A percentile compares a stretch with the other conserved stretches of the same genome.
phyloP scores from a whole-genome alignment of 306 rosid species.

The Vigna radiata region DNA sequence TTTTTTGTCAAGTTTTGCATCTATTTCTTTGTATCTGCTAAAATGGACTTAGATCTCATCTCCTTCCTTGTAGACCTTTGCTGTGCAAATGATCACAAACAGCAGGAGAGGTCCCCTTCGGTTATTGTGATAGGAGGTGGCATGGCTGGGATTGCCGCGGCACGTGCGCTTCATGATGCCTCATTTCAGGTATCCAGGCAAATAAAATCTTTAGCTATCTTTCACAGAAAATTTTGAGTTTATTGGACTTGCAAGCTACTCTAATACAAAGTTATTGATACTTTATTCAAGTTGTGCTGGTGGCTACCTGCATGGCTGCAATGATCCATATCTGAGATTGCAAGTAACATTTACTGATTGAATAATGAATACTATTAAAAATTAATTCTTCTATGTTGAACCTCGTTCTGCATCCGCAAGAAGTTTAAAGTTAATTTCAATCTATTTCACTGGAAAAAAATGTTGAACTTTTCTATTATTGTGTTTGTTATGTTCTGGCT shows the following conservation, averaged over 20 bases:
- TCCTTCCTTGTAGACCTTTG: conserved; percentile 59
- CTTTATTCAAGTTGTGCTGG: not conserved
- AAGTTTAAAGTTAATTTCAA: not conserved
- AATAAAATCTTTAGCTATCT: not conserved
- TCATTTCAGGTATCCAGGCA: conserved; percentile 74
- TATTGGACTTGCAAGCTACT: conserved; percentile 8
- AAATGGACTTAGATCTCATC: conserved; percentile 22
- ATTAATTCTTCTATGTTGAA: not conserved
- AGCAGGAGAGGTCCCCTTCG: conserved; percentile 75
- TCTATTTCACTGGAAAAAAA: conserved; percentile 1
- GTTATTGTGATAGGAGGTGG: conserved; percentile 96
- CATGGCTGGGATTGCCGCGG: conserved; percentile 94
- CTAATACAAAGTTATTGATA: not conserved
- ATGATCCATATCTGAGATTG: not conserved
- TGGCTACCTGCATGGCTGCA: conserved; percentile 1
- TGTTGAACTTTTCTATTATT: conserved; percentile 10
- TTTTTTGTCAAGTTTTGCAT: not conserved
- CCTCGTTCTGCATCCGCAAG: not conserved
- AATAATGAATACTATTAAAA: not conserved
- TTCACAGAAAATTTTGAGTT: not conserved
- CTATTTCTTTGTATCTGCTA: not conserved
- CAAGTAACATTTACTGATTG: conserved; percentile 14
- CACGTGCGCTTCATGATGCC: conserved; percentile 92
- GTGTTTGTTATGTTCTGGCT: conserved; percentile 31
- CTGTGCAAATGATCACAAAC: conserved; percentile 52